Evolutionary conservation across 2,329 filamentous ascomycete genomes (phyloP).

Genomic region (Neodidymelliopsis sp.): DNA sequence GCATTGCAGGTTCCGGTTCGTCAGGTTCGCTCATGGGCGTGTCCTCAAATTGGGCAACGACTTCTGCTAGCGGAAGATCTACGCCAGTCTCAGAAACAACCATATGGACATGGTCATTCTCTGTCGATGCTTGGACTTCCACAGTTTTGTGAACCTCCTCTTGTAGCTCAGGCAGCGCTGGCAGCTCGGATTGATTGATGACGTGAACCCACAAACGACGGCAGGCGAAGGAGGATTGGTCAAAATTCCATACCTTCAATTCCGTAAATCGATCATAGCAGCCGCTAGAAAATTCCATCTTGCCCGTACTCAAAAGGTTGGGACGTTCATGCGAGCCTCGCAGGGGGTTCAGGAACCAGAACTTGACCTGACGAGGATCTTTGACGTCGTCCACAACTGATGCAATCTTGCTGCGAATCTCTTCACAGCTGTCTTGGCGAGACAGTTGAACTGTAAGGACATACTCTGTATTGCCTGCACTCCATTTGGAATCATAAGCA

Average conservation of each 20-base stretch:
- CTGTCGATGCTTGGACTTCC: not conserved
- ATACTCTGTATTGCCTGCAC: constrained; percentile 17
- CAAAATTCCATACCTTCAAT: constrained; percentile 37
- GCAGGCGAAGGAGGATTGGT: constrained; percentile 29
- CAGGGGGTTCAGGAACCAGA: constrained; percentile 49
- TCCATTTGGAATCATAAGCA: constrained; percentile 39
- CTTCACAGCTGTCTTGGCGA: constrained; percentile 34
- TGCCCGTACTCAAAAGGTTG: constrained; percentile 39
- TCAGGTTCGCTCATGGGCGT: constrained; percentile 51
- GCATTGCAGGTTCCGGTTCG: constrained; percentile 23
- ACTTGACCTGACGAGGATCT: constrained; percentile 50
- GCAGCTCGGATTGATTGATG: constrained; percentile 39
- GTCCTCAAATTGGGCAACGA: constrained; percentile 36
- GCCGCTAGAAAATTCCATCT: constrained; percentile 44
- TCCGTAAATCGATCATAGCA: constrained; percentile 37
- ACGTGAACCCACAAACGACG: constrained; percentile 47
- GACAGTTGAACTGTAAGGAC: constrained; percentile 33
- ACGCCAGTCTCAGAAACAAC: constrained; percentile 4
- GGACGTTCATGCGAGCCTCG: constrained; percentile 41
- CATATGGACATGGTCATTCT: not conserved
- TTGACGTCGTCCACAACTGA: constrained; percentile 36
- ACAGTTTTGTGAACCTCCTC: constrained; percentile 10
- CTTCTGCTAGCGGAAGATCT: constrained; percentile 10
- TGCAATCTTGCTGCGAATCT: constrained; percentile 43
- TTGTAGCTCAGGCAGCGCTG: constrained; percentile 34